Evolutionary conservation across 2,329 filamentous ascomycete species (phyloP), one percentile per base, ranked within the genome.

Genomic region (Cadophora luteo-olivacea): DNA sequence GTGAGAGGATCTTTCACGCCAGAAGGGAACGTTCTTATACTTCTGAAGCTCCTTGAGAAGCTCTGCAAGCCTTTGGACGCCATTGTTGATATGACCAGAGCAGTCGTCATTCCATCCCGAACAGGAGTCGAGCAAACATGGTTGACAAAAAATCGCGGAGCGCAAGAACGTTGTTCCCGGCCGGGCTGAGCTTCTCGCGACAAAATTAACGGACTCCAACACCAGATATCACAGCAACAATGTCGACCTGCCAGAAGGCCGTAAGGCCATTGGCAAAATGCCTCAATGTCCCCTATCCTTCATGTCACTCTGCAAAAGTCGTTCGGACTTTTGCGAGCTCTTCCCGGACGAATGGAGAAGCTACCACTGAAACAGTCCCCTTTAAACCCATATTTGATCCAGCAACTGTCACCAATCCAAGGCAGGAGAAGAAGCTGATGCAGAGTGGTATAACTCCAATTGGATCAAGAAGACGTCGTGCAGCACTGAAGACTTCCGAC

Each of bases 401-500:
- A n/a, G 83, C 87, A 70, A 89, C 87, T n/a, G 91, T 92, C 32
- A 85, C 87, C 54, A 88, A 84, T 60, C 84, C 82, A 58, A 85
- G 84, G 78, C 84, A 89, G 68, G 92, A 96, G 81, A 85, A 86
- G 72, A 86, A 85, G 70, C 84, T 97, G 65, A 83, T 94, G 77
- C 87, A 87, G 77, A 82, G 86, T 72, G 91, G 92, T 65, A 85
- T 89, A 55, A 85, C 87, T 70, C 93, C 93, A 64, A 84, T 97
- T 75, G 94, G 94, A 62, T 97, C 94, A 57, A 89, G 94, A 75
- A 89, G 94, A 84, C 91, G 94, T 71, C 91, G 95, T 78, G 87
- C 89, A 33, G 92, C 92, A 33, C 80, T 94, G 69, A 88, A 85
- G 76, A 87, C 83, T 75, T 82, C 85, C 70, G 86, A 91, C 75